Evolutionary conservation across 2,329 filamentous ascomycete species (phyloP).

Genomic region (Aspergillus arachidicola): DNA sequence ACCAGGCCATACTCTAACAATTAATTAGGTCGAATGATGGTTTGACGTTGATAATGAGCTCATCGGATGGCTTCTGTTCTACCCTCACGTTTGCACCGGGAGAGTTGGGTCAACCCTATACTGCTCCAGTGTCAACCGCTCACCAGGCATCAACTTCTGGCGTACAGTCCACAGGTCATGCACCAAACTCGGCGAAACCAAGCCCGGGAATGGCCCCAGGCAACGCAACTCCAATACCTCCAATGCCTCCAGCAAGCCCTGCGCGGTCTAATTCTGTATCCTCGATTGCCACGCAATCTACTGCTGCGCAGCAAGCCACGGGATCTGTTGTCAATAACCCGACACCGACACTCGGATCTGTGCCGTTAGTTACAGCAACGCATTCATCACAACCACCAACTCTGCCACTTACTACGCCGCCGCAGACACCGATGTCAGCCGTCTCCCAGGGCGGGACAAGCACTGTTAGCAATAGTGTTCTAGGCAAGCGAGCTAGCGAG

Average conservation of each 20-base stretch:
- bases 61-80: slow-evolving; percentile 96
- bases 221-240: slow-evolving; percentile 44
- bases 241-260: slow-evolving; percentile 71
- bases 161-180: slow-evolving; percentile 60
- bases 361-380: slow-evolving; percentile 75
- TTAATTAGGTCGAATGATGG: slow-evolving; percentile 71
- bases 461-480: slow-evolving; percentile 55
- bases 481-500: slow-evolving; percentile 55
- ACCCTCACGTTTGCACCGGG: slow-evolving; percentile 80
- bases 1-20: slow-evolving; percentile 22
- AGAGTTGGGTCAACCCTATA: slow-evolving; percentile 82
- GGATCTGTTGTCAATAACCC: slow-evolving; percentile 70
- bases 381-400: slow-evolving; percentile 57
- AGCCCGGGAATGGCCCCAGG: slow-evolving; percentile 63
- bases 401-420: slow-evolving; percentile 82
- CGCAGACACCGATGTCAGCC: slow-evolving; percentile 72
- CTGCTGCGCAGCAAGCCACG: slow-evolving; percentile 41
- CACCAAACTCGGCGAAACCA: slow-evolving; percentile 62
- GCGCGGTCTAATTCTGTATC: slow-evolving; percentile 84
- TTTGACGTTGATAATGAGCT: slow-evolving; percentile 85
- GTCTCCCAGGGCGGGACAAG: slow-evolving; percentile 57
- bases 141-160: slow-evolving; percentile 41
- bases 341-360: slow-evolving; percentile 73
- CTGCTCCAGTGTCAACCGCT: slow-evolving; percentile 44
- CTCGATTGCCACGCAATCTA: slow-evolving; percentile 68